Percentiles rank a stretch among this genome's conserved stretches.
These are phyloP conservation scores for Rhizoctonia solani DNA, from an alignment of 1,284 basidiomycete species.

Conservation along the genomic window DNA sequence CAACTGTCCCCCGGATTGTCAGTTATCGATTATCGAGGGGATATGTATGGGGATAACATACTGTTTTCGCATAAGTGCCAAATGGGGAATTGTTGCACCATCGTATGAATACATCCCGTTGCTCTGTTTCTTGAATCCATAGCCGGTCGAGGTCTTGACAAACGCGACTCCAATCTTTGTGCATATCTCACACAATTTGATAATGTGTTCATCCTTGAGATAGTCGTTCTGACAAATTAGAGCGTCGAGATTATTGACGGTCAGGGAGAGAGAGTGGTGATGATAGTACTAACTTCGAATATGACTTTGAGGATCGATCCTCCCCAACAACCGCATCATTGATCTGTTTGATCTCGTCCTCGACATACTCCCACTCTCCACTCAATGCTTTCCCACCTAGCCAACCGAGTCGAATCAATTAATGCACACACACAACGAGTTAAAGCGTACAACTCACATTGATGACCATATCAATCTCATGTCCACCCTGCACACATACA, in stretches of 20 bases:
- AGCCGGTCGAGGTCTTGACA: constrained; percentile 41
- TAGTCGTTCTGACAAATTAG: constrained; percentile 37
- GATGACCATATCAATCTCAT: constrained; percentile 42
- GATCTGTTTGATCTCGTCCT: constrained; percentile 40
- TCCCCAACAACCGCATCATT: constrained; percentile 39
- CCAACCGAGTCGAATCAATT: neutral
- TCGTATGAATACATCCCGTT: constrained; percentile 40
- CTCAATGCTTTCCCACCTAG: constrained; percentile 40
- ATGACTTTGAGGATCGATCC: constrained; percentile 42
- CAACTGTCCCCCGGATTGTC: constrained; percentile 1
- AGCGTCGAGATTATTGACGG: neutral
- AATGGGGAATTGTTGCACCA: constrained; percentile 40
- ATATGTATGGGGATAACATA: constrained; percentile 23
- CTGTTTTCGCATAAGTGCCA: constrained; percentile 41
- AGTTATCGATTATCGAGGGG: neutral
- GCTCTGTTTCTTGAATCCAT: constrained; percentile 40
- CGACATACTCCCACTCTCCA: constrained; percentile 41
- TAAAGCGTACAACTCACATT: constrained; percentile 29
- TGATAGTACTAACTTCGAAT: constrained; percentile 38
- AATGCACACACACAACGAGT: neutral
- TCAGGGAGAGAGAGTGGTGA: too few species aligned
- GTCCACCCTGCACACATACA: constrained; percentile 33
- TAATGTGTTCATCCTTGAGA: constrained; percentile 39
- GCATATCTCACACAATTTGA: constrained; percentile 41
- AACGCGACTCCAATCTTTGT: constrained; percentile 40